phyloP scores from a whole-genome alignment of 2,329 filamentous ascomycete genomes.

The Talaromyces sp. region DNA sequence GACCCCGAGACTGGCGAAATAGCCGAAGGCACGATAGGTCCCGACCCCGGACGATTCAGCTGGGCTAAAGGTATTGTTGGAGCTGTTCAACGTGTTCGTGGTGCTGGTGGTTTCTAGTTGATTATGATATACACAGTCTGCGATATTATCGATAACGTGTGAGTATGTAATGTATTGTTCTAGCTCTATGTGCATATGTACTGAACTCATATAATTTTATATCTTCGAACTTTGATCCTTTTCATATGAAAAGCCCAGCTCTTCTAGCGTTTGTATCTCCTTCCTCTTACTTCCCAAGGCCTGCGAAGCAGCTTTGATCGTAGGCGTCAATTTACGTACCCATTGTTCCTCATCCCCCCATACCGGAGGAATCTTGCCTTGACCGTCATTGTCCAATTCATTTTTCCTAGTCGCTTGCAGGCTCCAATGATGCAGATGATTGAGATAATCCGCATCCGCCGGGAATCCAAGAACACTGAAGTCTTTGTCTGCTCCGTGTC shows the following conservation, averaged over 20 bases:
- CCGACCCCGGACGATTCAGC: slow-evolving; percentile 53
- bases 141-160: not conserved
- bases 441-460: slow-evolving; percentile 45
- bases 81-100: slow-evolving; percentile 56
- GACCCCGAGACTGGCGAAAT: slow-evolving; percentile 48
- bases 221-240: not conserved
- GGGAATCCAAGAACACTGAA: slow-evolving; percentile 56
- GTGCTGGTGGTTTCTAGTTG: slow-evolving; percentile 52
- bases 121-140: not conserved
- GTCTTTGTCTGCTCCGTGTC: slow-evolving; percentile 45
- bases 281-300: slow-evolving; percentile 7
- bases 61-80: slow-evolving; percentile 59
- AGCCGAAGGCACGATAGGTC: slow-evolving; percentile 50
- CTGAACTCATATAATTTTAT: not conserved
- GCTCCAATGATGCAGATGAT: slow-evolving; percentile 45
- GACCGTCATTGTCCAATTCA: slow-evolving; percentile 42
- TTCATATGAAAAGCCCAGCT: slow-evolving; percentile 7
- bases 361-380: slow-evolving; percentile 51
- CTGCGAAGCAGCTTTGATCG: slow-evolving; percentile 13
- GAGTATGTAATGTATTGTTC: not conserved
- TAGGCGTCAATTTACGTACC: slow-evolving; percentile 11
- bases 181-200: not conserved
- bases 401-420: slow-evolving; percentile 19
- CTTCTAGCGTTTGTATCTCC: not conserved
- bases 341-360: slow-evolving; percentile 6